phyloP scores from a whole-genome alignment of 1,284 basidiomycete species.

The Pholiota adiposa region DNA sequence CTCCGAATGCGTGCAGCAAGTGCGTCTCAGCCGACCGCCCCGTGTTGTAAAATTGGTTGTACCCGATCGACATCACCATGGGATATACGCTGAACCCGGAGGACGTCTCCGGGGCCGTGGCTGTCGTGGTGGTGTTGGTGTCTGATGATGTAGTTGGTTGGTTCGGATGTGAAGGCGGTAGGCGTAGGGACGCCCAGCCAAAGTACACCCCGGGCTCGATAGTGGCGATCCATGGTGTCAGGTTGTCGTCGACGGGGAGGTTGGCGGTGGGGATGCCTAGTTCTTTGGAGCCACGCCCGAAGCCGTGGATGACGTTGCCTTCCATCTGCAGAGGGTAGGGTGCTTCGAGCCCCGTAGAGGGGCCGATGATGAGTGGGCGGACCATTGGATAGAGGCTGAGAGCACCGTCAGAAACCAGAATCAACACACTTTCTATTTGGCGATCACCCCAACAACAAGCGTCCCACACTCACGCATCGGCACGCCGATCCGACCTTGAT shows the following conservation, averaged over 20 bases:
- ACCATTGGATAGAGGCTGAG: no score
- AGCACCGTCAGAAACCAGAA: no score
- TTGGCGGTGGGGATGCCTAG: conserved; percentile 30
- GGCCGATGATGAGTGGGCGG: conserved; percentile 24
- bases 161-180: conserved; percentile 26
- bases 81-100: conserved; percentile 26
- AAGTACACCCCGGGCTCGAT: conserved; percentile 30
- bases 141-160: conserved; percentile 16
- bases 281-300: conserved; percentile 28
- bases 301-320: conserved; percentile 30
- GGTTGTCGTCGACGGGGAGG: conserved; percentile 28
- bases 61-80: conserved; percentile 32
- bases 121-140: conserved; percentile 8
- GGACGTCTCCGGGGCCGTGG: background rate
- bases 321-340: conserved; percentile 29
- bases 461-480: no score
- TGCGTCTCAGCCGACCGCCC: no score
- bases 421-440: no score
- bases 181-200: conserved; percentile 31
- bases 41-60: conserved; percentile 28
- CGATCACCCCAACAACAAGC: no score
- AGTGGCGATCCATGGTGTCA: conserved; percentile 29
- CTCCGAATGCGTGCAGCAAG: no score
- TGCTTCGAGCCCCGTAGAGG: conserved; percentile 23
- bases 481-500: no score